Conservation (phyloP, 2,329 filamentous ascomycete genomes). For the Penicillium paneum region DNA sequence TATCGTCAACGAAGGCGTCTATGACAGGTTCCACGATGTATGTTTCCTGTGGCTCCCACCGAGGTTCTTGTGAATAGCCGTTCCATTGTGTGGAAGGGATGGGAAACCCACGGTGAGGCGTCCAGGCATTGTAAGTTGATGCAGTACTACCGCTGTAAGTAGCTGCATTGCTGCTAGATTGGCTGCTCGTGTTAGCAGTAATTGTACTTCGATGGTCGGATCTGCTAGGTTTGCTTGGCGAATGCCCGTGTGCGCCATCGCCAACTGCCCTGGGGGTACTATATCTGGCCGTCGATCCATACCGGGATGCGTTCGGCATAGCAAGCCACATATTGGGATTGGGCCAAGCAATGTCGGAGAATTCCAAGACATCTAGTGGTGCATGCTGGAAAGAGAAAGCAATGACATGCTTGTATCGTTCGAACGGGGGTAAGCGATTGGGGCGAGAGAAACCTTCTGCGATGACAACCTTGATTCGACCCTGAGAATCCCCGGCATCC, state of each 20-base stretch:
- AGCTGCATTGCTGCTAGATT: conserved; percentile 13
- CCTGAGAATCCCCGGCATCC: conserved; percentile 67
- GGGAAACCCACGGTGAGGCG: conserved; percentile 31
- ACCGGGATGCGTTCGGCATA: conserved; percentile 38
- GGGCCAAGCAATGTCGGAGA: conserved; percentile 74
- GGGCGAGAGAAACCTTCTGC: conserved; percentile 66
- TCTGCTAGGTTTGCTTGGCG: conserved; percentile 48
- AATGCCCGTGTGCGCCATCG: conserved; percentile 60
- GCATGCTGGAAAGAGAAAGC: conserved; percentile 84
- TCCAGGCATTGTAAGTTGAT: conserved; percentile 28
- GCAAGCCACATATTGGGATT: conserved; percentile 66
- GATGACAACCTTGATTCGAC: conserved; percentile 73
- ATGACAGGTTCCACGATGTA: conserved; percentile 42
- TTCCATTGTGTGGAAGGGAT: conserved; percentile 27
- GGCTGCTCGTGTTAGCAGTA: conserved; percentile 14
- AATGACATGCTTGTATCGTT: conserved; percentile 68
- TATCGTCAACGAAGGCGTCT: conserved; percentile 35
- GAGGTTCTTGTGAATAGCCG: conserved; percentile 22
- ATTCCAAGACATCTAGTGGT: conserved; percentile 73
- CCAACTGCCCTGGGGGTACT: conserved; percentile 45
- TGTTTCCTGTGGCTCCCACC: conserved; percentile 28
- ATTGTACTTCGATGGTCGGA: conserved; percentile 21
- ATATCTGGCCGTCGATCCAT: conserved; percentile 25
- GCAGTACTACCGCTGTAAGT: conserved; percentile 10
- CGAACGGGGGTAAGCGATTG: conserved; percentile 51